Base-by-base conservation (phyloP, 148 eudicot species). In the Agrostemma githago region DNA sequence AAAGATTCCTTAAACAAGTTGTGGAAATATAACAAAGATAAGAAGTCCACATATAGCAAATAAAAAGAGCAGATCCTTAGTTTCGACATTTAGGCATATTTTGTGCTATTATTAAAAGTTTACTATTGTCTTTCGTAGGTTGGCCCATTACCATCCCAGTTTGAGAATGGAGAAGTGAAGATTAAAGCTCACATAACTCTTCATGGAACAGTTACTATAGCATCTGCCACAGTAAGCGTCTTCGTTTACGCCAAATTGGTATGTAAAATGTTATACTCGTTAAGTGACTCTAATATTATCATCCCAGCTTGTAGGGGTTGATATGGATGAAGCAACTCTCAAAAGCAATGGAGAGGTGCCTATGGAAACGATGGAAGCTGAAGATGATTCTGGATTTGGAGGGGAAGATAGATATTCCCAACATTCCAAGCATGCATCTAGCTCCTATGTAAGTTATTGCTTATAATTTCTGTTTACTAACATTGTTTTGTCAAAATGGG, bases 181-280 rank as follows among this genome's bases (percentile, higher is more conserved):
- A 79, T 89, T 20, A 92, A 83, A 79, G 85, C 90, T 68, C 77
- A 77, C 60, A 81, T 95, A 76, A 89, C 89, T 73, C 83, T 90
- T 42, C 81, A 90, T 77, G 97, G 97, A 53, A 81, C 84, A 71
- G 83, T 92, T 43, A 78, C 83, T 6, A 40, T 88, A 58, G 86
- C 72, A 34, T 82, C 96, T 54, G 97, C 94, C 72, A 74, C 76
- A 56, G 99, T 95, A 87, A 85, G 94, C 76, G 67, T 72, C 41
- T 60, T n/a, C 8, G 64, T 26, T 16, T 62, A 58, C 38, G 11
- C 20, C 16, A 40, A 15, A 8, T 15, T 9, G 19, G 17, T 48
- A 5, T n/a, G 17, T 11, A 16, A 51, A 51, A 51, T 12, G 56
- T 51, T 51, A 51, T 51, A 48, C 48, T 34, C 53, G 72, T 20